A percentile compares a stretch with the other conserved stretches of the same genome.
Conservation (phyloP, 2,329 filamentous ascomycete species). For the Botrytis hyacinthi region DNA sequence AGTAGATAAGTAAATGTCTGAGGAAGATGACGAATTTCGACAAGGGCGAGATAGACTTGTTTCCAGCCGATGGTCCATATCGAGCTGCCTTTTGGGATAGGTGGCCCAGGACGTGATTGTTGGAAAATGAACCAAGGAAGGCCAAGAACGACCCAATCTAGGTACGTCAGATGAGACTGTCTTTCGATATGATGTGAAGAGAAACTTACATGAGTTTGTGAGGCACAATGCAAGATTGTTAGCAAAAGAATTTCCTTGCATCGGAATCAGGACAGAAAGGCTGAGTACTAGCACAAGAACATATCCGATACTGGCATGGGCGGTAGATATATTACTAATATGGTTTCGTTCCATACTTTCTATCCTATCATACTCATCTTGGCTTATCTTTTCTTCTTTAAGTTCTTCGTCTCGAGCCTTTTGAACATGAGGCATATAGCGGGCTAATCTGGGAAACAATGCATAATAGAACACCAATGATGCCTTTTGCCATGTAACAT, state of each 20-base stretch:
- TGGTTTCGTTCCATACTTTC: constrained; percentile 45
- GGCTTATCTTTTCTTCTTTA: constrained; percentile 41
- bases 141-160: constrained; percentile 44
- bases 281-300: constrained; percentile 42
- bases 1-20: constrained; percentile 45
- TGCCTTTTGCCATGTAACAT: constrained; percentile 30
- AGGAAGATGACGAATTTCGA: constrained; percentile 42
- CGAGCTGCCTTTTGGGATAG: constrained; percentile 42
- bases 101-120: constrained; percentile 42
- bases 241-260: constrained; percentile 40
- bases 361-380: constrained; percentile 43
- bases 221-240: constrained; percentile 44
- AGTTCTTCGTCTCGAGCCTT: constrained; percentile 44
- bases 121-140: constrained; percentile 47
- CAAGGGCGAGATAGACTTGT: constrained; percentile 42
- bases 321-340: constrained; percentile 45
- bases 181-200: neutral
- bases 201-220: constrained; percentile 43
- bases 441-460: constrained; percentile 42
- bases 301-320: constrained; percentile 46
- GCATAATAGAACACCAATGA: constrained; percentile 46
- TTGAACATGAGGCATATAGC: constrained; percentile 44
- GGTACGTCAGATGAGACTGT: neutral
- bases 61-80: constrained; percentile 45
- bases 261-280: constrained; percentile 42